Conservation (phyloP, 1,284 basidiomycete genomes). For the Ustilago xerochloae region DNA sequence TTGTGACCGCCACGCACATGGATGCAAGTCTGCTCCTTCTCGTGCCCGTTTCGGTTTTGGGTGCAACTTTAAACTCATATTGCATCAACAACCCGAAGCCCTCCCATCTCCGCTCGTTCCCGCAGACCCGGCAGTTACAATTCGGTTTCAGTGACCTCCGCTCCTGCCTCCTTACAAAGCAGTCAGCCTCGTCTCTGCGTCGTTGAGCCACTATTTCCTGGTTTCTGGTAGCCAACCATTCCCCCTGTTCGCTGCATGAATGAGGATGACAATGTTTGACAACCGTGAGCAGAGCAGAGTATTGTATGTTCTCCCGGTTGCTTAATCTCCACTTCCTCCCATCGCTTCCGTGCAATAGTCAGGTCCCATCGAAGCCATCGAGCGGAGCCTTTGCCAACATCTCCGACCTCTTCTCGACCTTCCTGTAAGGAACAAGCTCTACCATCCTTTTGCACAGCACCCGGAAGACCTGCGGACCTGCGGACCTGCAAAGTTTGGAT, state of each 20-base stretch:
- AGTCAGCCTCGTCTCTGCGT: too few relatives aligned
- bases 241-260: neutral
- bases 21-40: slow-evolving; percentile 1
- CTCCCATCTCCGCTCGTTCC: slow-evolving; percentile 13
- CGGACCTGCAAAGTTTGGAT: neutral
- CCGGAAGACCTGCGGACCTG: neutral
- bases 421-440: neutral
- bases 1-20: neutral
- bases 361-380: neutral
- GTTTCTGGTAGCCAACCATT: too few relatives aligned
- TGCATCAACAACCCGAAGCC: slow-evolving; percentile 13
- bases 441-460: neutral
- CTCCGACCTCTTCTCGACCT: neutral
- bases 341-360: neutral
- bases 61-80: slow-evolving; percentile 25
- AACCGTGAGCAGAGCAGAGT: neutral
- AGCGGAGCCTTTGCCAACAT: neutral
- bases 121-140: neutral
- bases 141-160: neutral
- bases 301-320: too few relatives aligned
- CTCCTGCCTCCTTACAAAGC: neutral
- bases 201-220: too few relatives aligned
- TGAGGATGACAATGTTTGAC: neutral
- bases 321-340: neutral
- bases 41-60: slow-evolving; percentile 6